Conservation (phyloP, 768 basidiomycete species). For the Phaffia australis region DNA sequence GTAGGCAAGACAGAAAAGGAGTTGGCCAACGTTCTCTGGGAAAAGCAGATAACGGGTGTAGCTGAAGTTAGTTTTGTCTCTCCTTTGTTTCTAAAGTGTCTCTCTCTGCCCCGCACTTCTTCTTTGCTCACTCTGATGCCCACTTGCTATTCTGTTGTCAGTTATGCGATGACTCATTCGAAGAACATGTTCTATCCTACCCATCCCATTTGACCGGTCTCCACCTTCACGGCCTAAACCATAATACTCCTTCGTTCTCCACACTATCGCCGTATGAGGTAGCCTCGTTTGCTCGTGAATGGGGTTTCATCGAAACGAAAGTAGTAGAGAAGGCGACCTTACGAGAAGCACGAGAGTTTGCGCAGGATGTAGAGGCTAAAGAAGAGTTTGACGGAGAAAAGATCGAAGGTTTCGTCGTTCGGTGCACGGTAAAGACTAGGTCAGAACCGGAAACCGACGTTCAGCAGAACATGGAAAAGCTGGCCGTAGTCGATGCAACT, state of each 20-base stretch:
- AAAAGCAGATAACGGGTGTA: constrained; percentile 74
- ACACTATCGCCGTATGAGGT: constrained; percentile 60
- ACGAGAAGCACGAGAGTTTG: constrained; percentile 60
- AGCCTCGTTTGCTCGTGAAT: constrained; percentile 69
- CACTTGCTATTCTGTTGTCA: constrained; percentile 35
- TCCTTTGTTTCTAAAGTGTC: not conserved
- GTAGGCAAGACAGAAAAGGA: constrained; percentile 60
- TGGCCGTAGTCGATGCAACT: not conserved
- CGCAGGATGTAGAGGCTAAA: constrained; percentile 51
- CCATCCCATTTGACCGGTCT: constrained; percentile 72
- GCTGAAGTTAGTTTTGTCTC: constrained; percentile 58
- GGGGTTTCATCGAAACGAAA: constrained; percentile 78
- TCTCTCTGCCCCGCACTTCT: not conserved
- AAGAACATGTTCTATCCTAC: constrained; percentile 88
- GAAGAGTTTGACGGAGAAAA: constrained; percentile 66
- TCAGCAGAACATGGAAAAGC: constrained; percentile 27
- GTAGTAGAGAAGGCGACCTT: constrained; percentile 52
- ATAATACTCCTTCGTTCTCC: constrained; percentile 51
- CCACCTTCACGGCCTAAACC: constrained; percentile 85
- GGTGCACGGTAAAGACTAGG: constrained; percentile 47
- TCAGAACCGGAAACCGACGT: constrained; percentile 37
- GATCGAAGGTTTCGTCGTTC: constrained; percentile 90
- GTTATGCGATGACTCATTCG: constrained; percentile 95
- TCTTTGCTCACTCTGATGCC: not conserved
- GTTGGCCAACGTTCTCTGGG: constrained; percentile 64